Base-by-base conservation (phyloP, 1,284 basidiomycete genomes). In the Rhizoctonia solani region DNA sequence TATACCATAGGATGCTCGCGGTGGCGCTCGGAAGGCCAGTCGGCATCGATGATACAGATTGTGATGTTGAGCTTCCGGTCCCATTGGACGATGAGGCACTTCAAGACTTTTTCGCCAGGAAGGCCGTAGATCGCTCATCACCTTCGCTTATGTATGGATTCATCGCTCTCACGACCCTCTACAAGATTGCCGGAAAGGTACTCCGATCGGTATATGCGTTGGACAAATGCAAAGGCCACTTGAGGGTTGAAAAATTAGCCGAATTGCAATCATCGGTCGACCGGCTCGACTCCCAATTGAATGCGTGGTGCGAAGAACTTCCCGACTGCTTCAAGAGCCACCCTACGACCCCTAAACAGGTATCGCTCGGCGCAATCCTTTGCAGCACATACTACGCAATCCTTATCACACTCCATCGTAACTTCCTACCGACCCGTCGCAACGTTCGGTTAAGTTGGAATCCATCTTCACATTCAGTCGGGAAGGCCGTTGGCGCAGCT, bases 341-440 rank as follows among this genome's bases (percentile, higher is more conserved):
- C 69, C 87, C 83, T 14, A 79, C 82, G 69, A 92, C 86, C 66
- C 89, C 86, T 69, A 85, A 87, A 76, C 87, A 92, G 78, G 87
- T 92, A 4, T 72, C 88, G 0, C 89, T 95, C 84, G 89, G 89
- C 16, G 89, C 92, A n/a, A 89, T 93, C 32, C 82, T 94, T 11
- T 92, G 86, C 50, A 66, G 66, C 50, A 69, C 69, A 74, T 95
- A 94, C 75, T 95, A 95, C 76, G 91, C 91, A 23, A 85, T 95
- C 44, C 81, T 93, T 70, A 92, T 90, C 19, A 93, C 93, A 0
- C 84, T 95, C 41, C 93, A 95, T 75, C 91, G 93, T 44, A 94
- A 94, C 76, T 88, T 94, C 74, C 79, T 95, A 30, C 79, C 78
- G 2, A 77, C 59, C 86, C 90, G 23, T 14, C 85, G 92, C 66